phyloP scores from a whole-genome alignment of 441 rosid genomes.

The Adansonia gregorii region DNA sequence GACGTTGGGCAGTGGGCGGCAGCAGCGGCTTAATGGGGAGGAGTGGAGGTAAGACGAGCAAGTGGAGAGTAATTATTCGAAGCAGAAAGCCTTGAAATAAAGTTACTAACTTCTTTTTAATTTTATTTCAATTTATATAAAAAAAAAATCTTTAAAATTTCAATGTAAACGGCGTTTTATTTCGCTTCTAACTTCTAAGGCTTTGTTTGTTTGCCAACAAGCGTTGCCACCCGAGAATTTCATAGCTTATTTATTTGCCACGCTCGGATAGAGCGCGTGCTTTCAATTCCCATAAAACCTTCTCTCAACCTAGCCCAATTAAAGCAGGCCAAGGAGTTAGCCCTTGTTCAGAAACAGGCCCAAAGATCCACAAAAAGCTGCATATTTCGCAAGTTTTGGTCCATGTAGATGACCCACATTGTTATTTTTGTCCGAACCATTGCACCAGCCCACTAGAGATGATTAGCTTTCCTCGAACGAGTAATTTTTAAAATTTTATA shows the following conservation, averaged over 20 bases:
- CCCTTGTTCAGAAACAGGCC: background rate
- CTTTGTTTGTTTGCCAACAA: background rate
- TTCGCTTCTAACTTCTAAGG: background rate
- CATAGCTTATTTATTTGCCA: background rate
- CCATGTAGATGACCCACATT: background rate
- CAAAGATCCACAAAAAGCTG: background rate
- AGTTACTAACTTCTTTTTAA: background rate
- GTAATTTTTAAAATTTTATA: no score
- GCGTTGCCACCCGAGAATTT: background rate
- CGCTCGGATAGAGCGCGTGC: constrained; percentile 14
- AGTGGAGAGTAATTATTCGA: no score
- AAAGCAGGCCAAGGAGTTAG: background rate
- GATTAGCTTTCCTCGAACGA: no score
- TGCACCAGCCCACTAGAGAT: no score
- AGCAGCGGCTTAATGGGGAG: background rate
- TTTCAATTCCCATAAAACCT: no score
- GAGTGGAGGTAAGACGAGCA: background rate
- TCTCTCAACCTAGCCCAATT: background rate
- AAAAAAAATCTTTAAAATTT: background rate
- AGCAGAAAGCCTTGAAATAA: no score
- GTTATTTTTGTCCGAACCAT: no score
- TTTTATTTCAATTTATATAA: background rate
- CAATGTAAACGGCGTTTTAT: background rate
- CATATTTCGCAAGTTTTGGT: background rate
- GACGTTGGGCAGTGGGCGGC: background rate